Evolutionary conservation across 768 basidiomycete species (phyloP).

Genomic region (Lentinula sp.): DNA sequence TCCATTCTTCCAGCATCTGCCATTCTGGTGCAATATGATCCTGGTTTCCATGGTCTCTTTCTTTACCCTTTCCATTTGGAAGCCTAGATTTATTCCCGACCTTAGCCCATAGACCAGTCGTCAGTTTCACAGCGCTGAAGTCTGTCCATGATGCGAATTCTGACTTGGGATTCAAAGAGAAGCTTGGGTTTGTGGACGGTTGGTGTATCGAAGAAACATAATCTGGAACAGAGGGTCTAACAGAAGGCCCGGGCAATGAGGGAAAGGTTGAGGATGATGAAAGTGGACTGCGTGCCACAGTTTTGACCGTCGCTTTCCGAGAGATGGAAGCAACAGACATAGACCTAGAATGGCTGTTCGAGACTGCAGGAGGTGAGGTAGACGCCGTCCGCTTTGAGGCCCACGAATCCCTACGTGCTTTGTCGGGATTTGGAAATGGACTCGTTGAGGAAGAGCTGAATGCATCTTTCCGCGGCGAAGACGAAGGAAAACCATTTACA

Average conservation of each 20-base stretch:
- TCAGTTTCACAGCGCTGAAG: constrained; percentile 44
- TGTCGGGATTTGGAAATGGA: neutral
- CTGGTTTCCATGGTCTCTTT: constrained; percentile 23
- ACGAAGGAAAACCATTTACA: no score
- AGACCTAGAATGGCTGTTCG: neutral
- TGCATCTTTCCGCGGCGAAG: neutral
- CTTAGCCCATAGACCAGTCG: constrained; percentile 56
- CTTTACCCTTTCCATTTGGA: constrained; percentile 31
- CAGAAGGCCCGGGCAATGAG: constrained; percentile 11
- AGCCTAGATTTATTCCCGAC: constrained; percentile 19
- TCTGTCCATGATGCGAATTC: constrained; percentile 55
- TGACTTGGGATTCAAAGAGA: constrained; percentile 49
- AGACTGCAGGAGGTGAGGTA: neutral
- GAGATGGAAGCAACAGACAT: neutral
- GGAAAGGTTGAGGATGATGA: constrained; percentile 21
- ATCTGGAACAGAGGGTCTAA: constrained; percentile 31
- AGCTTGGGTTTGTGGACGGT: constrained; percentile 81
- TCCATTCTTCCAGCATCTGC: constrained; percentile 65
- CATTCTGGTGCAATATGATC: constrained; percentile 29
- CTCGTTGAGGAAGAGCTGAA: neutral
- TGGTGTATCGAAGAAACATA: constrained; percentile 76
- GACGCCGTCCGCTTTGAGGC: neutral
- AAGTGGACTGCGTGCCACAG: constrained; percentile 7
- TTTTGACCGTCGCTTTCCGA: constrained; percentile 14
- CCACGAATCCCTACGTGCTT: neutral